A percentile compares a stretch with the other conserved stretches of the same genome.
Evolutionary conservation across 805 yeast genomes (phyloP).

Genomic region (Teunomyces lycoperdinae): DNA sequence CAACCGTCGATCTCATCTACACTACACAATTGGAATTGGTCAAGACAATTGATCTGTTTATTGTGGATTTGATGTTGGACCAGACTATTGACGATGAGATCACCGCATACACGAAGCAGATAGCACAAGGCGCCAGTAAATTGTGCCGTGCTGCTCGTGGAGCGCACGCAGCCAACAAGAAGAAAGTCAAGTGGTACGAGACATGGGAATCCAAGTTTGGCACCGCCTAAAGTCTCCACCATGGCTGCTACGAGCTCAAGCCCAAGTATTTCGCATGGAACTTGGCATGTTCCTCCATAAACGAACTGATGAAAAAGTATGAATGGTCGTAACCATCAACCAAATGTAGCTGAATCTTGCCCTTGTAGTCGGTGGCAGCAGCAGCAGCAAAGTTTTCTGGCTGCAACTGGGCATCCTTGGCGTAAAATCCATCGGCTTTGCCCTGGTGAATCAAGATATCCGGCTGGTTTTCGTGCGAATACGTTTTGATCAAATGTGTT

Average conservation of each 20-base stretch:
- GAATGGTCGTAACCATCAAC: conserved; percentile 91
- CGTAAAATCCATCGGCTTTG: conserved; percentile 68
- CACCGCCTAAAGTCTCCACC: conserved; percentile 6
- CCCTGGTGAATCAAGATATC: conserved; percentile 83
- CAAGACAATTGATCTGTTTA: conserved; percentile 53
- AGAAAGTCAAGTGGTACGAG: conserved; percentile 56
- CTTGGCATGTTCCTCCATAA: conserved; percentile 77
- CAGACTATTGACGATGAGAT: conserved; percentile 38
- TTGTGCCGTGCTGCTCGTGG: conserved; percentile 39
- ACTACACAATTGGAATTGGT: conserved; percentile 41
- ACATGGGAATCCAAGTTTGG: conserved; percentile 51
- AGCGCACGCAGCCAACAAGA: conserved; percentile 48
- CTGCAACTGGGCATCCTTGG: conserved; percentile 57
- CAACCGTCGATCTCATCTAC: conserved; percentile 47
- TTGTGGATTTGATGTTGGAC: conserved; percentile 55
- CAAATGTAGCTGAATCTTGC: conserved; percentile 53
- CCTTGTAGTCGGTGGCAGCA: conserved; percentile 55
- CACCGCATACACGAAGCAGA: conserved; percentile 18
- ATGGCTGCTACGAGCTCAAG: conserved; percentile 7
- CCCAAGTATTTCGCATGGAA: conserved; percentile 76
- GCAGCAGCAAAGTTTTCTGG: conserved; percentile 73
- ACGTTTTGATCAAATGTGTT: conserved; percentile 61
- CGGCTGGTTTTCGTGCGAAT: conserved; percentile 43
- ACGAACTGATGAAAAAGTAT: conserved; percentile 78
- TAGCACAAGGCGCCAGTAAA: conserved; percentile 24